Conservation (phyloP, 441 rosid species). For the Adansonia madagascariensis region DNA sequence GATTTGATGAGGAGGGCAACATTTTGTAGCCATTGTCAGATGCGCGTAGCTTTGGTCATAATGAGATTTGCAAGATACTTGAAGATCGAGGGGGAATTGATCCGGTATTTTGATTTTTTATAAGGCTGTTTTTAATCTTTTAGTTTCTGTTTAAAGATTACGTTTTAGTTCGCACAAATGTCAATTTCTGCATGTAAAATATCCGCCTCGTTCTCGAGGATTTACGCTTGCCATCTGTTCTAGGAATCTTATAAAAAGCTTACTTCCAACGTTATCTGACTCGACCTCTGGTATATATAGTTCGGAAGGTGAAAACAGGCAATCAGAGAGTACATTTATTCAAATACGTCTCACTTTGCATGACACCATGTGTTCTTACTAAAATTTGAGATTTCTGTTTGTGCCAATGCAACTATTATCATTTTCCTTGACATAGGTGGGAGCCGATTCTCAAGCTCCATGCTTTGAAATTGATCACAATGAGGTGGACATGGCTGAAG, state of each 20-base stretch:
- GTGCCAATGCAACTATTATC: neutral
- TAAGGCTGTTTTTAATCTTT: neutral
- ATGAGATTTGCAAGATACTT: constrained; percentile 52
- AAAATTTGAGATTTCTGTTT: neutral
- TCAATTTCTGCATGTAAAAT: neutral
- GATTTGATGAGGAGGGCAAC: constrained; percentile 13
- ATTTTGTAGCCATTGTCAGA: constrained; percentile 62
- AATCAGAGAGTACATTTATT: neutral
- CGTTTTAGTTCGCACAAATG: neutral
- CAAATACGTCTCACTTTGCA: neutral
- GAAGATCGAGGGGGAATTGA: constrained; percentile 56
- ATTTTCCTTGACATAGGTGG: constrained; percentile 47
- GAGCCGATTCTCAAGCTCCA: constrained; percentile 50
- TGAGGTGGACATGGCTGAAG: constrained; percentile 55
- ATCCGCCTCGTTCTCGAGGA: neutral
- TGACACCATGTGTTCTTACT: neutral
- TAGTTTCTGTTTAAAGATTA: neutral
- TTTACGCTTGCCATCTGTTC: neutral
- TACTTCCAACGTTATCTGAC: neutral
- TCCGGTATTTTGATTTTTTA: constrained; percentile 43
- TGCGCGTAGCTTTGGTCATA: constrained; percentile 56
- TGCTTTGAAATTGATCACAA: constrained; percentile 47
- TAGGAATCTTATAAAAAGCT: constrained; percentile 1
- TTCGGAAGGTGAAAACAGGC: neutral
- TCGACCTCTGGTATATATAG: neutral